A percentile compares a stretch with the other conserved stretches of the same genome.
Evolutionary conservation across 2,329 filamentous ascomycete species (phyloP).

Genomic region (Cyphellophora attinorum): DNA sequence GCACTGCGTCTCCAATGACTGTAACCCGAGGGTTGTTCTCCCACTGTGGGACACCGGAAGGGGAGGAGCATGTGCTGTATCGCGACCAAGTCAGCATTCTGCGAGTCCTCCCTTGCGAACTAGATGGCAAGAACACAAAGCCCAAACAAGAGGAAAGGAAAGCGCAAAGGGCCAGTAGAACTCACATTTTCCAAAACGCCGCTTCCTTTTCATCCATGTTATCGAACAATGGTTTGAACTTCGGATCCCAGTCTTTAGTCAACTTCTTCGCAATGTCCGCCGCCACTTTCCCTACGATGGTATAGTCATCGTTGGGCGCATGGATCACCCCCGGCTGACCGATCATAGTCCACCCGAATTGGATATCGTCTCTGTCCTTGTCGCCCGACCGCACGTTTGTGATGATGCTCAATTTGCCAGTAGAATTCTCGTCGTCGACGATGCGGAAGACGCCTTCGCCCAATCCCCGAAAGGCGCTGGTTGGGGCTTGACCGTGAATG

Average conservation of each 20-base stretch:
- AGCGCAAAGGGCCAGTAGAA: too few species aligned
- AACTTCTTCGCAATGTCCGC: slow-evolving; percentile 16
- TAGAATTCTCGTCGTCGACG: slow-evolving; percentile 34
- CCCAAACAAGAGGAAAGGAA: too few species aligned
- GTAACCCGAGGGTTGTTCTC: slow-evolving; percentile 25
- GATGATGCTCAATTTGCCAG: slow-evolving; percentile 41
- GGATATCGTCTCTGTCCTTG: slow-evolving; percentile 46
- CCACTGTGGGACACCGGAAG: slow-evolving; percentile 25
- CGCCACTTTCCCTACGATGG: slow-evolving; percentile 42
- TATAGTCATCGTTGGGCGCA: slow-evolving; percentile 51
- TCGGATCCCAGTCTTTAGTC: slow-evolving; percentile 19
- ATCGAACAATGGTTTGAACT: slow-evolving; percentile 19
- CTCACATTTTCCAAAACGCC: slow-evolving; percentile 17
- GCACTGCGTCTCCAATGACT: slow-evolving; percentile 35
- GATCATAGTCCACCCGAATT: slow-evolving; percentile 57
- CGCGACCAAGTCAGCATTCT: too few species aligned
- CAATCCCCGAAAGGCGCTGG: slow-evolving; percentile 49
- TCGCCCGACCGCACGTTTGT: slow-evolving; percentile 55
- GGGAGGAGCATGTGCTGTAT: slow-evolving; percentile 24
- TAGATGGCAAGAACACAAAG: too few species aligned
- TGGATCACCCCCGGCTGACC: slow-evolving; percentile 48
- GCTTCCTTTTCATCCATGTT: slow-evolving; percentile 22
- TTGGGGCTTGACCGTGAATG: slow-evolving; percentile 57
- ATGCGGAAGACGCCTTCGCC: slow-evolving; percentile 56
- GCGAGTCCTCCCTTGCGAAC: too few species aligned